Evolutionary conservation across 23 red algal genomes (phyloP).

Genomic region (Gracilariopsis chorda): DNA sequence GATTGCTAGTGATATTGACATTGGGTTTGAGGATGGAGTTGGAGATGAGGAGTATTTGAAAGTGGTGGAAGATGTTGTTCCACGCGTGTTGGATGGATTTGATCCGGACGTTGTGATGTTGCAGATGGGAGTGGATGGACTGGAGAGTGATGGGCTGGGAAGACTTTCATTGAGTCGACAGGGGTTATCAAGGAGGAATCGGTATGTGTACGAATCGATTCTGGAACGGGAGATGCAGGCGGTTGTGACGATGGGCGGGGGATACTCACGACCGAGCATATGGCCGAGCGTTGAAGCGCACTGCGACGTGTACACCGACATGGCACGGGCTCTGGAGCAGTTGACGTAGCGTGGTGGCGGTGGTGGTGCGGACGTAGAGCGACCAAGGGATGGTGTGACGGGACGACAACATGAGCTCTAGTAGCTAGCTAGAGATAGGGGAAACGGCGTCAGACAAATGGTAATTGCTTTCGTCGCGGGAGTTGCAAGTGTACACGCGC

Average conservation of each 20-base stretch:
- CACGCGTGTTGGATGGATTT: conserved; percentile 17
- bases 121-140: conserved; percentile 82
- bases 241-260: conserved; percentile 72
- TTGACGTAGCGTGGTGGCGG: not conserved
- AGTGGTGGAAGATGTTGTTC: conserved; percentile 17
- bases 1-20: conserved; percentile 37
- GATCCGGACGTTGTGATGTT: conserved; percentile 45
- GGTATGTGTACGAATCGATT: conserved; percentile 34
- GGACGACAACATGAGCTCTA: too few relatives aligned
- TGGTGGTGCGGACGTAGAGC: not conserved
- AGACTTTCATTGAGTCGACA: conserved; percentile 25
- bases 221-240: not conserved
- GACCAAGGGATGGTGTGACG: too few relatives aligned
- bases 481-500: too few relatives aligned
- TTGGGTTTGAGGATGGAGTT: conserved; percentile 54
- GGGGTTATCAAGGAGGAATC: conserved; percentile 51
- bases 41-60: conserved; percentile 49
- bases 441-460: too few relatives aligned
- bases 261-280: conserved; percentile 61
- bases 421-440: too few relatives aligned
- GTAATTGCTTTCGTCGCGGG: too few relatives aligned
- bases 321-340: conserved; percentile 5
- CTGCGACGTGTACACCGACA: conserved; percentile 65
- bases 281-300: conserved; percentile 49
- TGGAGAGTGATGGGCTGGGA: conserved; percentile 65